Evolutionary conservation across 495 filamentous ascomycete genomes (phyloP).

Genomic region (Collariella sp.): DNA sequence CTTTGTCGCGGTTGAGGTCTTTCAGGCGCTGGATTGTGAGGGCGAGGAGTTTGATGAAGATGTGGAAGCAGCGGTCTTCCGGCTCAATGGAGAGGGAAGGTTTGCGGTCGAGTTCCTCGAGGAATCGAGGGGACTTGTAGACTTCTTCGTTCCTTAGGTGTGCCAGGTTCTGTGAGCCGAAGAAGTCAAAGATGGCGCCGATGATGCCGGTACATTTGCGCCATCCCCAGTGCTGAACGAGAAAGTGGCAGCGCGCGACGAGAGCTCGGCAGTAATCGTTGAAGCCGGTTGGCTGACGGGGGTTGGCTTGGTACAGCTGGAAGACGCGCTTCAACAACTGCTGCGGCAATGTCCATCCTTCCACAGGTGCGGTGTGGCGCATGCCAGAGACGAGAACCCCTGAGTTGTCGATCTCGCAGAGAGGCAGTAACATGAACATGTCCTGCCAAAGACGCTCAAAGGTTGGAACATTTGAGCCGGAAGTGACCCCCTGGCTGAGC

Average conservation of each 20-base stretch:
- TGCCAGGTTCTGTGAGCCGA: conserved; percentile 62
- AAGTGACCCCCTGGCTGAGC: conserved; percentile 22
- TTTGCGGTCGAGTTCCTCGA: conserved; percentile 57
- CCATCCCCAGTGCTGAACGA: conserved; percentile 84
- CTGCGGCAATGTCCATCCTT: conserved; percentile 70
- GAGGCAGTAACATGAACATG: conserved; percentile 66
- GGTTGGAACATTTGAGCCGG: conserved; percentile 37
- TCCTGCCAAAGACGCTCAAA: conserved; percentile 67
- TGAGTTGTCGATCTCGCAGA: conserved; percentile 62
- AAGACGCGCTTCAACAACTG: conserved; percentile 57
- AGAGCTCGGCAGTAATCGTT: conserved; percentile 73
- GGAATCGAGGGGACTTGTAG: conserved; percentile 66
- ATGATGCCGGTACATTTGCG: conserved; percentile 67
- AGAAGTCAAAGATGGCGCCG: conserved; percentile 82
- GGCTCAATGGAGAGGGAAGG: conserved; percentile 53
- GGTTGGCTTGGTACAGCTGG: conserved; percentile 51
- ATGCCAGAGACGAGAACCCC: conserved; percentile 53
- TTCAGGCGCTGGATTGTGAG: conserved; percentile 56
- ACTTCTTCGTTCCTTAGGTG: conserved; percentile 72
- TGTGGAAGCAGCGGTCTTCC: conserved; percentile 82
- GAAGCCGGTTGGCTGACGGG: conserved; percentile 52
- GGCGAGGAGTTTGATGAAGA: conserved; percentile 81
- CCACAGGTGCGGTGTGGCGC: conserved; percentile 44
- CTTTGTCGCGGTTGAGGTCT: conserved; percentile 53
- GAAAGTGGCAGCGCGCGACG: conserved; percentile 66